Evolutionary conservation across 225 moss, liverwort and hornwort species (phyloP), one percentile per base, ranked within the genome.

Genomic region (Antitrichia curtipendula): DNA sequence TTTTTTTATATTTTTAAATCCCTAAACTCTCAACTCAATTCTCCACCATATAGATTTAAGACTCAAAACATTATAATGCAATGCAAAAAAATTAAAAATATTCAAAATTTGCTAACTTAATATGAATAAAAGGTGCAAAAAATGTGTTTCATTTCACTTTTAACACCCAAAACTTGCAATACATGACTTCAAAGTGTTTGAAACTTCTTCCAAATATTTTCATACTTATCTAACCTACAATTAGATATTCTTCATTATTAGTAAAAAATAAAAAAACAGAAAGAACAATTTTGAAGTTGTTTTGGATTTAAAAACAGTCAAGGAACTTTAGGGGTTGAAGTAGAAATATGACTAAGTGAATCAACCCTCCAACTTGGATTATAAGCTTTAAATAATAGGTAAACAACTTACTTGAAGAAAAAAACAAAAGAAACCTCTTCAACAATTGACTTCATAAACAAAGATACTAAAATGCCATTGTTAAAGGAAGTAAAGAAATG

Each of bases 381-480:
- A 17, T 29, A 72, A 45, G 6, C 17, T 72, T 47, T 47, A 31
- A 72, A 11, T 9, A 3, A 18, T 10, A 29, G 6, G 1, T 18
- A 11, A 72, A 45, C 17, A 72, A 72, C 10, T 73, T 31, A 4
- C 2, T 11, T 47, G 19, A 73, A 73, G 18, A 47, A 10, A 28
- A 65, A 27, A 1, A 1, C 5, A 17, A 47, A 45, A 47, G 13
- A 1, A 27, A 9, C 1, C 0, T 6, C 4, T 45, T 45, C 1
- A 28, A 1, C 0, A 1, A 45, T 16, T 43, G 1, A 45, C 10
- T 29, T 72, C 0, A 29, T 29, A 72, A 6, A 45, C 43, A 43
- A 71, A 71, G 28, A 71, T 71, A 25, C 5, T n/a, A 9, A 9
- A 71, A 71, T 43, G 5, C 3, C 43, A 9, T 71, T 28, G 43